Conservation (phyloP, 306 rosid genomes). For the Trifolium dubium region DNA sequence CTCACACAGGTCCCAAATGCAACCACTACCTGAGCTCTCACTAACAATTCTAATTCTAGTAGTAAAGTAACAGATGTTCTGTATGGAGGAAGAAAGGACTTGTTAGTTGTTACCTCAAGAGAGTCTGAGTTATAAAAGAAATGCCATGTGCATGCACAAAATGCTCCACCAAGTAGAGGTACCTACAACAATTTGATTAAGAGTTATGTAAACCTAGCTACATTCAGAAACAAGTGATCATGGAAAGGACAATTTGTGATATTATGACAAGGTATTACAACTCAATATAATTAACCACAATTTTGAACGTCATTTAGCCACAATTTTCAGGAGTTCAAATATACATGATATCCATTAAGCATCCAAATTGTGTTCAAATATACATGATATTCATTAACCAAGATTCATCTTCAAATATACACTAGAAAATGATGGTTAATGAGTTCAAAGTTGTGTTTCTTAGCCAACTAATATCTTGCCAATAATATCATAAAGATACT, state of each 20-base stretch:
- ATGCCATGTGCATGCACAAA: constrained; percentile 97
- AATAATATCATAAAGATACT: no score
- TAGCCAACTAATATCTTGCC: no score
- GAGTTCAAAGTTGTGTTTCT: not conserved
- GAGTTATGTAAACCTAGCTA: not conserved
- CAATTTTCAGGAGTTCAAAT: not conserved
- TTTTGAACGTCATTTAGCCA: not conserved
- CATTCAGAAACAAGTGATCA: not conserved
- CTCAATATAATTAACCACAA: not conserved
- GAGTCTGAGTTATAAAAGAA: constrained; percentile 94
- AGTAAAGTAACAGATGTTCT: not conserved
- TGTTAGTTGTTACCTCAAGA: constrained; percentile 67
- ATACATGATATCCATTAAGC: no score
- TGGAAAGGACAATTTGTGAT: no score
- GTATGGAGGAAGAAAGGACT: not conserved
- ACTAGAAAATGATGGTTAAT: no score
- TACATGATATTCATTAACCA: no score
- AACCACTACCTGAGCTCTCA: no score
- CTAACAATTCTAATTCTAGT: not conserved
- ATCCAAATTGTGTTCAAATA: no score
- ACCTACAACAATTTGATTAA: constrained; percentile 59
- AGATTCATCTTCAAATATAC: no score
- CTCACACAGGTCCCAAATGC: no score
- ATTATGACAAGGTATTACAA: not conserved
- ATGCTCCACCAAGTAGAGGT: constrained; percentile 91